Base-by-base conservation (phyloP, 192 early-diverging fungal species). In the Entomortierella beljakovae region DNA sequence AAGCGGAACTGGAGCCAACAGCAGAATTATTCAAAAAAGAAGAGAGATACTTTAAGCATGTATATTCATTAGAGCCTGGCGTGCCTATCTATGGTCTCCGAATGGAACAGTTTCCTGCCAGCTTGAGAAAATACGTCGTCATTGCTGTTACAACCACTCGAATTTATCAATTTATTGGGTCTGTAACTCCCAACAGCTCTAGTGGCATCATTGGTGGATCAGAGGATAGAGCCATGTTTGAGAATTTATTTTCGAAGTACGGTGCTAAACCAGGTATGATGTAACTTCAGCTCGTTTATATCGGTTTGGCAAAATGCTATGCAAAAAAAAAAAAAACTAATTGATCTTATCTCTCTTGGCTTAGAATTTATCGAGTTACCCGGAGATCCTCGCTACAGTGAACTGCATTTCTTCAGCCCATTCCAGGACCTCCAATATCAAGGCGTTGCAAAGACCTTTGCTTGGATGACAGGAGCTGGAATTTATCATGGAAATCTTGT, bases 91-190 rank as follows among this genome's bases (percentile, higher is more conserved):
- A 87, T 15, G 95, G 96, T 22, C 81, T 99, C 29, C 87, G 91
- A 11, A 91, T 92, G 83, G 94, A 95, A 81, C 84, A 92, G 61
- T 96, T 95, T 57, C 94, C 93, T 0, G 86, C 85, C 20, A 88
- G 81, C 25, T 59, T 85, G n/a, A 87, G 90, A 61, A 91, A 92
- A 74, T 94, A 94, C 67, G 84, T 94, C 32, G 90, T 98, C 1
- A 77, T 97, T 48, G 85, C 92, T 13, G 83, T 95, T 8, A 97
- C 97, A 0, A 87, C 93, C 0, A 95, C 87, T 0, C 88, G 92
- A n/a, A 84, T 99, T 22, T 99, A 99, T 75, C 96, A 97, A 69
- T 93, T 97, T 48, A 86, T 98, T 64, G 96, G 96, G 0, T 80
- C 83, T 2, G 86, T 87, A 11, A 84, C 84, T 23, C 71, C 87